phyloP scores from a whole-genome alignment of 2,329 filamentous ascomycete genomes.

The Diaporthe ilicicola region DNA sequence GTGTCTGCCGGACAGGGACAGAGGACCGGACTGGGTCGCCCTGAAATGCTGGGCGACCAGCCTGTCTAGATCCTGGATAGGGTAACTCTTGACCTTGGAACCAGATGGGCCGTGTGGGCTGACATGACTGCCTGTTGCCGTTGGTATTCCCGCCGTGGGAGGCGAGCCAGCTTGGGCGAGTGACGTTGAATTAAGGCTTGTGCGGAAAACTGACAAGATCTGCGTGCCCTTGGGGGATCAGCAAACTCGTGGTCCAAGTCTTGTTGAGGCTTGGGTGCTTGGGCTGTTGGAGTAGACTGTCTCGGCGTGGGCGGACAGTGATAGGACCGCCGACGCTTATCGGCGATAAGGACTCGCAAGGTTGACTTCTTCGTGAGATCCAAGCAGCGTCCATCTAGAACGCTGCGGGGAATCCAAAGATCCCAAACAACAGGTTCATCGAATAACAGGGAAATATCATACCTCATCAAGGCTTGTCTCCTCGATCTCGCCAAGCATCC shows the following conservation, averaged over 20 bases:
- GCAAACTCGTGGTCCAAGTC: constrained; percentile 19
- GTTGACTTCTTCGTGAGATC: constrained; percentile 1
- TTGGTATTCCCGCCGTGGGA: constrained; percentile 1
- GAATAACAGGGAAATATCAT: constrained; percentile 29
- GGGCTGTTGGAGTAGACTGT: constrained; percentile 27
- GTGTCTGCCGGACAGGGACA: constrained; percentile 61
- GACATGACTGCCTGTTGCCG: constrained; percentile 29
- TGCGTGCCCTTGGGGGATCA: constrained; percentile 33
- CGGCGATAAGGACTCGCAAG: constrained; percentile 28
- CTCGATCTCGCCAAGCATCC: constrained; percentile 63
- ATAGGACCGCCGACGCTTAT: constrained; percentile 28
- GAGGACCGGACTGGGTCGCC: constrained; percentile 54
- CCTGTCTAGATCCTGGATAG: constrained; percentile 55
- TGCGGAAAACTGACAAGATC: constrained; percentile 40
- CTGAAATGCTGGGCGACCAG: constrained; percentile 57
- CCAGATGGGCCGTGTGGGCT: constrained; percentile 15
- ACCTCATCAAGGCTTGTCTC: constrained; percentile 69
- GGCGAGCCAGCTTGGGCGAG: constrained; percentile 10
- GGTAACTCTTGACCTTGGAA: constrained; percentile 40
- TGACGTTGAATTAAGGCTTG: constrained; percentile 34
- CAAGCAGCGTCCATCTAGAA: not conserved
- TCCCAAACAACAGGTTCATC: not conserved
- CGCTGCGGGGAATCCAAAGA: constrained; percentile 32
- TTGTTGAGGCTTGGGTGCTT: not conserved
- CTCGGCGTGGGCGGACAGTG: constrained; percentile 29